Base-by-base conservation (phyloP, 306 rosid species). In the Rosa rugosa region DNA sequence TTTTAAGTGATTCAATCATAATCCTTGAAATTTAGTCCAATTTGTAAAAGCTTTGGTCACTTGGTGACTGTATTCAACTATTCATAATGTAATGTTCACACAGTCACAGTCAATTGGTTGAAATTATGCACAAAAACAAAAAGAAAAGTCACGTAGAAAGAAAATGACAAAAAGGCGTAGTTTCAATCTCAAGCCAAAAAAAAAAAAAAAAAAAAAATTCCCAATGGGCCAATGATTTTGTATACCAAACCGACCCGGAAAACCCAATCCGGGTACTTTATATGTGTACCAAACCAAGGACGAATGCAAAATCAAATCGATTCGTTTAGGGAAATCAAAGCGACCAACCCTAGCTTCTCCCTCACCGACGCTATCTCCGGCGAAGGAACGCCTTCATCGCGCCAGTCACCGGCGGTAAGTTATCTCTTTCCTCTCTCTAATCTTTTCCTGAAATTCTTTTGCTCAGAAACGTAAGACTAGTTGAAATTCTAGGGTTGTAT, bases 341-440 rank as follows among this genome's bases (percentile, higher is more conserved):
- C 23, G 47, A 66, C 25, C 25, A 17, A 66, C 71, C 71, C 71
- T 66, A 66, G 71, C 23, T 63, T 34, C 45, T 65, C n/a, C n/a
- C 23, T 65, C 68, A 25, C 40, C 66, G 18, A 60, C 66, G 38
- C 70, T 36, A 12, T 63, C 36, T 5, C 69, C 69, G 69, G 42
- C 69, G 42, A 27, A 31, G 22, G 45, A 31, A 13, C 45, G 69
- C 46, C 71, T 11, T 36, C 71, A 16, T 41, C 0, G 3, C 0
- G 12, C 13, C 31, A 51, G 6, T 23, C 4, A 27, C 76, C 76
- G 18, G 31, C 34, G 47, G 46, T 34, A 42, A 60, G 14, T 5
- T 4, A 25, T 45, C 45, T 25, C 11, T 10, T 16, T 75, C 23
- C 70, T 44, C 63, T 22, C 13, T 40, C n/a, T 60, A 9, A 14